phyloP scores from a whole-genome alignment of 73 alveolate species.

The Breviolum minutum region DNA sequence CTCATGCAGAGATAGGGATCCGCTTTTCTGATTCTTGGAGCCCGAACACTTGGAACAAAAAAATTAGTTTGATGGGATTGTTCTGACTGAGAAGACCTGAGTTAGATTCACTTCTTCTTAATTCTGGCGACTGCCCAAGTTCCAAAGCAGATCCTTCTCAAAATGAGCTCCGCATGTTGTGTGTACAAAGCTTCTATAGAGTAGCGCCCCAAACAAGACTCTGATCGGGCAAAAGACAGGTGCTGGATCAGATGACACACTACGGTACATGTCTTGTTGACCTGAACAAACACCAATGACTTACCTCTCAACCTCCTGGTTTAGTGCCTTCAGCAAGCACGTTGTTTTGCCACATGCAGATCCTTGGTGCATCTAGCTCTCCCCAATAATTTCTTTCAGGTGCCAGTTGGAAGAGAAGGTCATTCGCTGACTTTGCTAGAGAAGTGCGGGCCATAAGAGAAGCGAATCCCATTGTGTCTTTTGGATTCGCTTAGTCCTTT shows the following conservation, averaged over 20 bases:
- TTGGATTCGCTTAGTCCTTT: neutral
- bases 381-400: neutral
- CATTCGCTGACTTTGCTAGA: constrained; percentile 55
- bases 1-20: constrained; percentile 11
- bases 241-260: neutral
- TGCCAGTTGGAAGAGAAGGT: constrained; percentile 45
- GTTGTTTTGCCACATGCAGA: too few relatives aligned
- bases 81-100: neutral
- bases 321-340: too few relatives aligned
- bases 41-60: too few relatives aligned
- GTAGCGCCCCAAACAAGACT: neutral
- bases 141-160: constrained; percentile 16
- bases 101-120: too few relatives aligned
- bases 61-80: too few relatives aligned
- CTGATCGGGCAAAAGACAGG: neutral
- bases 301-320: too few relatives aligned
- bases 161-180: neutral
- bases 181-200: constrained; percentile 3
- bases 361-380: too few relatives aligned
- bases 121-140: too few relatives aligned
- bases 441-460: neutral
- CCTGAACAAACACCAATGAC: too few relatives aligned
- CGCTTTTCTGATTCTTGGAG: neutral
- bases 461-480: neutral
- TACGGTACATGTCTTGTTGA: too few relatives aligned